phyloP scores from a whole-genome alignment of 768 basidiomycete species.

The Basidioascus undulatus region DNA sequence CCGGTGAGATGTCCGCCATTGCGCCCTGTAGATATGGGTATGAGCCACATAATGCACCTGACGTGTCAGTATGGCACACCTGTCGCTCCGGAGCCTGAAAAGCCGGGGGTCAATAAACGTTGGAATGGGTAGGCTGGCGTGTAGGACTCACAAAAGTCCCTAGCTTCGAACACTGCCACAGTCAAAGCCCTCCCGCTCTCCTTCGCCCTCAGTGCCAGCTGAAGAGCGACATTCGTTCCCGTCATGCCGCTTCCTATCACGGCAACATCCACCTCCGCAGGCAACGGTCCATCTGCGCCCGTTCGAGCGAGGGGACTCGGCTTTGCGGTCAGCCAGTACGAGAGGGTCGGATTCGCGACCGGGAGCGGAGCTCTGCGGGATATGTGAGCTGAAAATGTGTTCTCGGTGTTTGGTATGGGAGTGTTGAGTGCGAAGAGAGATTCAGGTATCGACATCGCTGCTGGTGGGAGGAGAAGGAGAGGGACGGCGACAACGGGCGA shows the following conservation, averaged over 20 bases:
- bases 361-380: slow-evolving; percentile 29
- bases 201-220: slow-evolving; percentile 24
- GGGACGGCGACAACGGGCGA: too few species aligned
- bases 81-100: slow-evolving; percentile 47
- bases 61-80: slow-evolving; percentile 22
- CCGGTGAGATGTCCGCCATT: slow-evolving; percentile 58
- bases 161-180: slow-evolving; percentile 51
- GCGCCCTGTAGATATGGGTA: slow-evolving; percentile 26
- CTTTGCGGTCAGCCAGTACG: slow-evolving; percentile 42
- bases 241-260: slow-evolving; percentile 64
- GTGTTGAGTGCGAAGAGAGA: too few species aligned
- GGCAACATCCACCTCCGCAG: slow-evolving; percentile 38
- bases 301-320: slow-evolving; percentile 41
- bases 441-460: too few species aligned
- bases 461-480: too few species aligned
- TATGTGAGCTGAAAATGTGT: too few species aligned
- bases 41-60: not conserved
- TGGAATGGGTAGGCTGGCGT: slow-evolving; percentile 12
- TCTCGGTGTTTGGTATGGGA: too few species aligned
- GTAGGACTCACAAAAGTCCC: slow-evolving; percentile 50
- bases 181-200: slow-evolving; percentile 18
- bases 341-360: slow-evolving; percentile 36
- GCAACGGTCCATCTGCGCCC: slow-evolving; percentile 40
- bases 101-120: slow-evolving; percentile 4
- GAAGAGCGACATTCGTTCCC: slow-evolving; percentile 48